Evolutionary conservation across 192 early-diverging fungal species (phyloP), one percentile per base, ranked within the genome.

Genomic region (Lobosporangium transversale): DNA sequence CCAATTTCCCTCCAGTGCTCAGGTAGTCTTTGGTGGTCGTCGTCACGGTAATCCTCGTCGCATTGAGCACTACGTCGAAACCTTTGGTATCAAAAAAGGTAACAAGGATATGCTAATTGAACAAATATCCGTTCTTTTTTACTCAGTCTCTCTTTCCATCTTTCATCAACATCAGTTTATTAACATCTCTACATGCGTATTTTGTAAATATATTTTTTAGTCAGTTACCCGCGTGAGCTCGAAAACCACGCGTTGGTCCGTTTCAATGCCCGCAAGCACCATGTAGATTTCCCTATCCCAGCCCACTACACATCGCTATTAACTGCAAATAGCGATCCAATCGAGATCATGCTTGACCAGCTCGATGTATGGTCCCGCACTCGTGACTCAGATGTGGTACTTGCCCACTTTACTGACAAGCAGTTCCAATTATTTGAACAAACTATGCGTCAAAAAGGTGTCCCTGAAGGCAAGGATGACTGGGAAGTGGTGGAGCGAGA

Each of bases 331-430:
- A 58, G 66, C 3, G 56, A 56, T 4, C 35, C 65, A 24, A 24
- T 62, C 31, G 64, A 76, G 30, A 57, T 17, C 20, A 43, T 76
- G 47, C 58, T 76, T 10, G 58, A 61, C 14, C 31, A 67, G 29
- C 65, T 76, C 37, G 73, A 76, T 45, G 65, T 76, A 11, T 76
- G 73, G 73, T 76, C 63, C 10, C 73, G 62, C 45, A 57, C 52
- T 45, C 42, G 40, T 4, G 64, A 62, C 30, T 58, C 57, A 44
- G 62, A 65, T 8, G 31, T 67, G 21, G 63, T 76, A 17, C 54
- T 76, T 12, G 73, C 64, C 48, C 73, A 76, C 40, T 62, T 76
- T 9, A 67, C 63, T 4, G 55, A 53, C 24, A 14, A 47, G 20
- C 73, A 76, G 47, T 76, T 67, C 53, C 36, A 57, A 24, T 11